Conservation (phyloP, 352 stramenopile species). For the Peronospora destructor region DNA sequence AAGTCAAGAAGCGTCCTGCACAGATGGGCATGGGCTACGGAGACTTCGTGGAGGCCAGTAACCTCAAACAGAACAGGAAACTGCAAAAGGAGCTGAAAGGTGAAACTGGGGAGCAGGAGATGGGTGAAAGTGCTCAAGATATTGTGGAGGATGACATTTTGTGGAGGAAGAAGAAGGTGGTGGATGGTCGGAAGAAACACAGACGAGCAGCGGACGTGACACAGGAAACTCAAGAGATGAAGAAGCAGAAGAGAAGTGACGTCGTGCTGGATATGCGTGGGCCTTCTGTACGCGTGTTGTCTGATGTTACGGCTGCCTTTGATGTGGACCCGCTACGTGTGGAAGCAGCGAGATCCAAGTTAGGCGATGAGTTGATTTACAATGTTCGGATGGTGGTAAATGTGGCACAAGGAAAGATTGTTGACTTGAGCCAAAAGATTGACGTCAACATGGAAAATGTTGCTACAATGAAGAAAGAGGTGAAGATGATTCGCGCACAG, state of each 20-base stretch:
- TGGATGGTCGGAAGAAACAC: constrained; percentile 31
- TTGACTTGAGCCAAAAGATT: constrained; percentile 69
- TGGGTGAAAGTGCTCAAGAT: constrained; percentile 18
- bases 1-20: constrained; percentile 89
- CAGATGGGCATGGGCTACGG: constrained; percentile 92
- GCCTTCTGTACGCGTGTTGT: constrained; percentile 67
- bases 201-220: constrained; percentile 63
- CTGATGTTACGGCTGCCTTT: constrained; percentile 60
- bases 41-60: constrained; percentile 89
- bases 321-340: constrained; percentile 37
- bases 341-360: constrained; percentile 50
- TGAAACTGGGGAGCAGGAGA: constrained; percentile 44
- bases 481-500: constrained; percentile 52
- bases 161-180: constrained; percentile 72
- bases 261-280: constrained; percentile 87
- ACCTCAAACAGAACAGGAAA: constrained; percentile 87
- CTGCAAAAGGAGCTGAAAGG: constrained; percentile 89
- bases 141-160: constrained; percentile 63
- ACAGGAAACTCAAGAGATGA: constrained; percentile 33
- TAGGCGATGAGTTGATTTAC: constrained; percentile 89
- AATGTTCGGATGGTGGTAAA: constrained; percentile 88
- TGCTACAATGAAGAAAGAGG: constrained; percentile 55
- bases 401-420: constrained; percentile 69
- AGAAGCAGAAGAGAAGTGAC: constrained; percentile 49
- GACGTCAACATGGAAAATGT: constrained; percentile 40